Evolutionary conservation across 2,329 filamentous ascomycete species (phyloP), one percentile per base, ranked within the genome.

Genomic region (Fusarium sp.): DNA sequence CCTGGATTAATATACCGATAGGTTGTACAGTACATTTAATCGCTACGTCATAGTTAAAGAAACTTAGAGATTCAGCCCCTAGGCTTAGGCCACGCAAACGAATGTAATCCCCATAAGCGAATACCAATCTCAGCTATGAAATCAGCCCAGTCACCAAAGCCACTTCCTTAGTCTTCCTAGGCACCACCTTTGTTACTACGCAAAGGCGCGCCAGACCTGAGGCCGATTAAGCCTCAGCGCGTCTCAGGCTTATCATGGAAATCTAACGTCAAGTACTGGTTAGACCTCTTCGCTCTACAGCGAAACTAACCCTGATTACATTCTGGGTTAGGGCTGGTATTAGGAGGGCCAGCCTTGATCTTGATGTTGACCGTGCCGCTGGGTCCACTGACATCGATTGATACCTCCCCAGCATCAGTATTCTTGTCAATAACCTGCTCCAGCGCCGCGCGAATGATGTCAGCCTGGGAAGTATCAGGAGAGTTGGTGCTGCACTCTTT

Each of bases 201-300:
- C 13, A 10, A 4, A 41, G 1, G 3, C 22, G 13, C 38, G 14
- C 38, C 44, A 45, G 8, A 14, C 24, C 5, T 11, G 0, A 45
- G 24, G 22, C 18, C 8, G 9, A 45, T 28, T 3, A 9, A 7
- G 20, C 6, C 18, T 4, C 6, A 28, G 9, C 5, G 7, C 6
- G 1, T 5, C 0, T 22, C 26, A 45, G 26, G 6, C 24, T 28
- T 22, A 28, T 45, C 24, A 14, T 45, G 13, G 3, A 45, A 10
- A 11, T 4, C 0, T 4, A 45, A 15, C 4, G 0, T 11, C 0
- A 15, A 3, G 9, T 28, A 11, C 9, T 6, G 13, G 9, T 8
- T 15, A 14, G 26, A 28, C 1, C 18, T 15, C 24, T 9, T 15
- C 13, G 24, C 18, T 15, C 2, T 28, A 22, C 24, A 0, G 18